Base-by-base conservation (phyloP, 192 early-diverging fungal species). In the Rhizoclosmatium globosum region DNA sequence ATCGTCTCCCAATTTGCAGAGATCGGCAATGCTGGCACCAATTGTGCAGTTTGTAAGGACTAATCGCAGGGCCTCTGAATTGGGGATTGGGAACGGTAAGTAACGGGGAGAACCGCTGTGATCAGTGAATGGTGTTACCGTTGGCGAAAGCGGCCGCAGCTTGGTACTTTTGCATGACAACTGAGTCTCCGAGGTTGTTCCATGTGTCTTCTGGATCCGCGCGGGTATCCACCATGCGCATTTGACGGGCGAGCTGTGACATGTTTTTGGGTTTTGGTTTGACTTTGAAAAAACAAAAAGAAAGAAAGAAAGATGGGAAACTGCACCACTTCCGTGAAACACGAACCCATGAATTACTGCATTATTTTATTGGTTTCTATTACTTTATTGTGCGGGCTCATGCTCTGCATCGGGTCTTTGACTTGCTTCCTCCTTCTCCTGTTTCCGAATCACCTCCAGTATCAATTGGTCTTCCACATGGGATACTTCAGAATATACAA, bases 141-240 rank as follows among this genome's bases (percentile, higher is more conserved):
- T 97, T 95, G 80, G 95, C 87, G 76, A 97, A 94, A 23, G 94
- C 92, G 57, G 95, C 95, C 43, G 95, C 95, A 53, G 93, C 91
- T 89, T 94, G 93, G 92, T 97, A 98, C 88, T 97, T 97, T 77
- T 89, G 93, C 79, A 97, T 87, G 42, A 96, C 94, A 77, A 86
- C 87, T 44, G 88, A 81, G 87, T 95, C 91, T 68, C 88, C 86
- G 68, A 95, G 89, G 75, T 88, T 89, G 82, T 83, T 89, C 82
- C 83, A 92, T 44, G 83, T 53, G 67, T 82, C 83, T 38, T 60
- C 61, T 1, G 60, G 45, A 39, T 60, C 72, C n/a, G 21, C 45
- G 15, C 23, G 17, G 60, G 46, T 62, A 38, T 60, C 72, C 31
- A 74, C 61, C 59, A 64, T 64, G 38, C 66, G 41, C 72, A 74